Base-by-base conservation (phyloP, 495 filamentous ascomycete genomes). In the Hypoxylon crocopeplum region DNA sequence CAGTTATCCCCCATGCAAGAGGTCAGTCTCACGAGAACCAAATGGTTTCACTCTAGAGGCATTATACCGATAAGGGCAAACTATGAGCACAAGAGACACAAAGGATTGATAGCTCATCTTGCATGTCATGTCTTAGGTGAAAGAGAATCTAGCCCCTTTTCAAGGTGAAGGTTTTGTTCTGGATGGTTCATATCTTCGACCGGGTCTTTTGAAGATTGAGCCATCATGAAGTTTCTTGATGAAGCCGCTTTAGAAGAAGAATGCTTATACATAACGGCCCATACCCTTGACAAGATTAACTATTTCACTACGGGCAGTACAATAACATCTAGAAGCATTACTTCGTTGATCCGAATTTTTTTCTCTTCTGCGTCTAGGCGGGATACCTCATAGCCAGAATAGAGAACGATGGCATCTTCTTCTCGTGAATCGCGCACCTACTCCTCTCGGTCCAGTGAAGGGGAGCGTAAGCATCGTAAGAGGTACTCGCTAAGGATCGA, bases 401-500 rank as follows among this genome's bases (percentile, higher is more conserved):
- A 34, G 7, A 2, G 19, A 34, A 22, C 13, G 7, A 56, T 56
- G 59, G 33, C 46, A 11, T 41, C 52, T 36, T 19, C 47, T 0
- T 34, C 32, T 3, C 46, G 34, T 5, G 39, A 39, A 15, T 19
- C 48, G 1, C 29, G 17, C 29, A 20, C 40, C 7, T 41, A 17
- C 7, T 39, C 27, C 20, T 46, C 51, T 7, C 20, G 52, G 27
- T 34, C 46, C 10, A 4, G 33, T 2, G 41, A 36, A 7, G 27
- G 24, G 5, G 52, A 49, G 12, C 16, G 16, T 15, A 33, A 12
- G 20, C 48, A 24, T 17, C 42, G 48, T 8, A 56, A 56, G 48
- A 41, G 53, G 33, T 63, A 63, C 25, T 63, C 60, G 2, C 22
- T 63, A 7, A 37, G 17, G 1, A 27, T 63, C 10, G 60, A 63